Base-by-base conservation (phyloP, 495 filamentous ascomycete species). In the Cercophora scortea region DNA sequence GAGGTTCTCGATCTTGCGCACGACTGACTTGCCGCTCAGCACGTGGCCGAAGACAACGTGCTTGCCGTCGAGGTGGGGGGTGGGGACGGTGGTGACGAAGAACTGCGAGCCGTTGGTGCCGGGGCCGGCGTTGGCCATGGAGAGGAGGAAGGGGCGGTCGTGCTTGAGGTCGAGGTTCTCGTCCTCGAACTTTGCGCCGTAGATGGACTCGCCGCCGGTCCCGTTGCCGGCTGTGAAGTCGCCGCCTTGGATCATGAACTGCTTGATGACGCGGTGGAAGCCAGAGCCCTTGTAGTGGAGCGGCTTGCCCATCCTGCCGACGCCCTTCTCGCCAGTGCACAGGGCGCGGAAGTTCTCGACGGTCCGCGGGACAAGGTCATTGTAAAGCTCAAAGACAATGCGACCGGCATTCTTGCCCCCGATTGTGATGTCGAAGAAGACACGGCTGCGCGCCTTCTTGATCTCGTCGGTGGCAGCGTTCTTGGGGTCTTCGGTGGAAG, bases 91-190 rank as follows among this genome's bases (percentile, higher is more conserved):
- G 35, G 93, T 99, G 53, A 97, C 73, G 78, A 99, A 99, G 82
- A 99, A 99, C 68, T 99, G 93, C 42, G 85, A 90, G 56, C 93
- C 93, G 67, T 99, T 99, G 71, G 93, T 97, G 90, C 90, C 89
- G 43, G 91, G 90, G 44, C 93, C 93, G 54, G 93, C 92, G 70
- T 98, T 98, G 53, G 93, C 93, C 93, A 98, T 98, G 59, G 86
- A 91, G 44, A 98, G 78, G 54, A 98, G 74, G 76, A 97, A 96
- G 0, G 93, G 90, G 57, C 89, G 89, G 58, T 93, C 87, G 71
- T 98, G 93, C 79, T 93, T 94, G 59, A 88, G 74, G 25, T 87
- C 77, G 63, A 98, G 97, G 68, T 95, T 96, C 78, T 99, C 93
- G 63, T 99, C 93, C 62, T 87, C 88, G 64, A 99, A 99, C 72